A percentile compares a stretch with the other conserved stretches of the same genome.
These are phyloP conservation scores for Fusarium equiseti DNA, from an alignment of 2,329 filamentous ascomycete genomes.

Conservation along the genomic window DNA sequence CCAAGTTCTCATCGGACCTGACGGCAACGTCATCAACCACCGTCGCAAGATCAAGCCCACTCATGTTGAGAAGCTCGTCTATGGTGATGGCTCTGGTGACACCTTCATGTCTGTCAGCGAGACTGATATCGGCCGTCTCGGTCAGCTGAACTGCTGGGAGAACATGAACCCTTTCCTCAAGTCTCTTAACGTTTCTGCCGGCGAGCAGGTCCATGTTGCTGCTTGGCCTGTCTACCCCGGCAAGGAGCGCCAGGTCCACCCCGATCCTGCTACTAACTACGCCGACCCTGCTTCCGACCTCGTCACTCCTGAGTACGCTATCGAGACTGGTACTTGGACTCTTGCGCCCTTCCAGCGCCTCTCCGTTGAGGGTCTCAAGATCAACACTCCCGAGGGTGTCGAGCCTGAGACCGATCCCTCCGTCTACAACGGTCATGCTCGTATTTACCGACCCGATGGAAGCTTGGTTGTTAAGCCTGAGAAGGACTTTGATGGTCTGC, in stretches of 20 bases:
- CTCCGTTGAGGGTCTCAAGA: conserved; percentile 42
- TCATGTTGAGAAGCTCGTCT: conserved; percentile 61
- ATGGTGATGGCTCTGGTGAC: conserved; percentile 68
- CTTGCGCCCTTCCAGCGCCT: conserved; percentile 45
- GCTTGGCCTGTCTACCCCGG: conserved; percentile 48
- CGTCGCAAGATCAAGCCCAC: conserved; percentile 65
- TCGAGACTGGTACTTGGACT: conserved; percentile 46
- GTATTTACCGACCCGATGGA: conserved; percentile 45
- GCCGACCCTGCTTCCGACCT: conserved; percentile 44
- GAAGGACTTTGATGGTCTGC: conserved; percentile 58
- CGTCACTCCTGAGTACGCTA: conserved; percentile 45
- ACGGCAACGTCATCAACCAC: conserved; percentile 59
- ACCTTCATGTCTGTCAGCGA: conserved; percentile 62
- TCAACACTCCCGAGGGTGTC: conserved; percentile 45
- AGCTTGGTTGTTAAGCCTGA: conserved; percentile 44
- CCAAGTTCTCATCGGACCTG: conserved; percentile 64
- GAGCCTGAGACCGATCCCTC: conserved; percentile 44
- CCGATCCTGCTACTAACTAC: conserved; percentile 46
- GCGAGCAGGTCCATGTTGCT: conserved; percentile 49
- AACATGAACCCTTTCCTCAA: conserved; percentile 55
- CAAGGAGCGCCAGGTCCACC: conserved; percentile 37
- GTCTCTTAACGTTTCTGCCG: conserved; percentile 44
- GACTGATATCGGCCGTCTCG: conserved; percentile 63
- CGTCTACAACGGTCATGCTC: conserved; percentile 43
- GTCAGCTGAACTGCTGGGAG: conserved; percentile 68